Evolutionary conservation across 805 yeast genomes (phyloP).

Genomic region (Candida silvicultrix): DNA sequence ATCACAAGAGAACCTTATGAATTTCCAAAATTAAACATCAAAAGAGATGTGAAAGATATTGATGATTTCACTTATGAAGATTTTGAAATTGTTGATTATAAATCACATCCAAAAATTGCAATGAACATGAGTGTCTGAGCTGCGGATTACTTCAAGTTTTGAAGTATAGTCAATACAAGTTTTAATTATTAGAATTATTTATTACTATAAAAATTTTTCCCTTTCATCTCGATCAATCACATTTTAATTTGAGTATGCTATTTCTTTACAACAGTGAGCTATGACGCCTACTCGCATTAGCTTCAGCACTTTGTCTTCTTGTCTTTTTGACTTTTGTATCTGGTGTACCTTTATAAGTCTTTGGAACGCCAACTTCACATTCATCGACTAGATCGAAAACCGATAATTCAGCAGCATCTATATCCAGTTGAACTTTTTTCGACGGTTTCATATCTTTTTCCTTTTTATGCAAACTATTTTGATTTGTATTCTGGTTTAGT

Average conservation of each 20-base stretch:
- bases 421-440: slow-evolving; percentile 3
- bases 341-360: slow-evolving; percentile 20
- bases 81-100: slow-evolving; percentile 71
- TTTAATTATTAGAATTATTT: too few species aligned
- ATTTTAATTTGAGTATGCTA: neutral
- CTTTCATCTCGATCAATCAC: too few species aligned
- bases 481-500: slow-evolving; percentile 13
- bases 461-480: neutral
- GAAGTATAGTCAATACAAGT: too few species aligned
- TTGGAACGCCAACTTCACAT: slow-evolving; percentile 21
- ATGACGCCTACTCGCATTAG: slow-evolving; percentile 17
- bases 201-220: too few species aligned
- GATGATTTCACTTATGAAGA: slow-evolving; percentile 90
- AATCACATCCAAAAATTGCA: slow-evolving; percentile 77
- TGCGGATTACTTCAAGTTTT: too few species aligned
- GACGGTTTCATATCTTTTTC: slow-evolving; percentile 2
- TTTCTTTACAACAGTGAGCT: slow-evolving; percentile 14
- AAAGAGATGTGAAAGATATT: slow-evolving; percentile 59
- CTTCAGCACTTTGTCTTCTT: slow-evolving; percentile 5
- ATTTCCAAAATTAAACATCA: slow-evolving; percentile 76
- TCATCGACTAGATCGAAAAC: slow-evolving; percentile 25
- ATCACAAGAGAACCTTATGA: slow-evolving; percentile 63
- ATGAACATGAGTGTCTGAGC: slow-evolving; percentile 96
- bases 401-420: slow-evolving; percentile 17
- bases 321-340: slow-evolving; percentile 6